Evolutionary conservation across 2,329 filamentous ascomycete species (phyloP), one percentile per base, ranked within the genome.

Genomic region (Colletotrichum sp.): DNA sequence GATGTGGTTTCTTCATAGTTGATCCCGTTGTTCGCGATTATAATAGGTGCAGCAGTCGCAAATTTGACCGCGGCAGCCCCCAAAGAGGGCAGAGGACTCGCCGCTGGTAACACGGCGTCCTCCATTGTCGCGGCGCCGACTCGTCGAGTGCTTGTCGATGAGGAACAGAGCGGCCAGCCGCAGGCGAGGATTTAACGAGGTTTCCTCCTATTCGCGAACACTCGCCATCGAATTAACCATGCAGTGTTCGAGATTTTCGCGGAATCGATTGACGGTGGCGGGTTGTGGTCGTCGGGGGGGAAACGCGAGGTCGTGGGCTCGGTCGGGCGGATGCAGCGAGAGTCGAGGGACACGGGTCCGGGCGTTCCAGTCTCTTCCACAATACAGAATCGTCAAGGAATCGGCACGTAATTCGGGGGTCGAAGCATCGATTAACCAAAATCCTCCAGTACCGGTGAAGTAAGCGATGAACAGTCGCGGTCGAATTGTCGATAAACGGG

Each of bases 1-100:
- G 82, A 77, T 28, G 80, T 80, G 67, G 81, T 80, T 78, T 86
- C 81, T 78, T 87, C 84, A 61, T 83, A 82, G 73, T 85, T 83
- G 74, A 86, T 82, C 55, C 84, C 83, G 13, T 82, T 82, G 71
- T 86, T 87, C 57, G 86, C 83, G 64, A 87, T 84, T 70, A 89
- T 85, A 67, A 83, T 82, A 61, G 85, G 85, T 52, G 82, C 80
- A 30, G 83, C 78, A 67, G 84, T 82, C 21, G 86, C 84, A 32
- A 87, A 87, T n/a, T 72, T 67, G 26, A 59, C 64, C 5, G 74
- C 59, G 32, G 59, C 65, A 48, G 70, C 74, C 63, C 70, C 74
- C 48, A 79, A 78, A 64, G 78, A 77, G 60, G 79, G 67, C 59
- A 79, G 77, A 60, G 78, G 52, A 43, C 74, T 78, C 74, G 72